Base-by-base conservation (phyloP, 352 stramenopile species). In the Globisporangium heterothallicum region DNA sequence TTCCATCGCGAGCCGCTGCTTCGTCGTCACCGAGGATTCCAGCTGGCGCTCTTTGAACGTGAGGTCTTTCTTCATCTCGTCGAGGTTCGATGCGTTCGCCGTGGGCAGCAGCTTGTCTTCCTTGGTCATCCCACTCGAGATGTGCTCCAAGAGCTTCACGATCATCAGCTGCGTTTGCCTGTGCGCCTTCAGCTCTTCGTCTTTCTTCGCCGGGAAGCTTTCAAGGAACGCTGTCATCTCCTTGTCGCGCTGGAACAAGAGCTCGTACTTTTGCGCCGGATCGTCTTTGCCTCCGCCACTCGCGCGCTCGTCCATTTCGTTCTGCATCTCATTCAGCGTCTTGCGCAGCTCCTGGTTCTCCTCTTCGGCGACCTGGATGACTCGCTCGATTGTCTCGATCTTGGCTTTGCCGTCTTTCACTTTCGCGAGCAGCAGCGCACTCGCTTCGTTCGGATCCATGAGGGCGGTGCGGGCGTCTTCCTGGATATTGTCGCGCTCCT, bases 41-140 rank as follows among this genome's bases (percentile, higher is more conserved):
- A 97, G 78, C 57, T 97, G 88, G 14, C 81, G 78, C 63, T 97
- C 85, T 63, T 97, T 97, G 66, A 97, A 96, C 24, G 61, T 89
- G 43, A 95, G 63, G 49, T 96, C 86, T 25, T 74, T 73, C 27
- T 86, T 70, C 84, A 97, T 94, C 60, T 97, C 91, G 27, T 92
- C 77, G 4, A 88, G 65, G 25, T 84, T 86, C 5, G 68, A 58
- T 4, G 73, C 72, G 41, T 79, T 84, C 16, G 77, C 70, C 0
- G 50, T 63, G 5, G 67, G 71, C 7, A 88, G 72, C 32, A 97
- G 56, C 61, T 95, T 93, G 50, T 91, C 70, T 45, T 94, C 74
- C 46, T 81, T 86, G 14, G 57, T 45, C 61, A 81, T 77, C 19
- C 61, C 75, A 1, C 58, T 69, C 42, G 84, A 89, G 53, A 97